These are phyloP conservation scores for Phytophthora quininea DNA, from an alignment of 352 stramenopile genomes.

Conservation along the genomic window DNA sequence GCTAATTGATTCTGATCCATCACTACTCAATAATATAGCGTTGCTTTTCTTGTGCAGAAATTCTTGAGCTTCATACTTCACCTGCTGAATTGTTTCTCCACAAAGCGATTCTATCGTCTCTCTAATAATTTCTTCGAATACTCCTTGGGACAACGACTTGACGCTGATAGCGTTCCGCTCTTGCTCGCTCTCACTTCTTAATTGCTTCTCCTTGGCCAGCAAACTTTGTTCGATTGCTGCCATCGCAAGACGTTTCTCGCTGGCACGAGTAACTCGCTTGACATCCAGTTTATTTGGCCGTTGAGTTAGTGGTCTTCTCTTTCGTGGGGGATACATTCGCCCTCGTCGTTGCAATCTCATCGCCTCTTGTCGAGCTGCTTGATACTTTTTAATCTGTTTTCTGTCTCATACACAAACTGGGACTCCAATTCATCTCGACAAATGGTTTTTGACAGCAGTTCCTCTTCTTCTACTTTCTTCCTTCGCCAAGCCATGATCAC, in stretches of 20 bases:
- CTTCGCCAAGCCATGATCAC: slow-evolving; percentile 42
- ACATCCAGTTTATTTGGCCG: slow-evolving; percentile 47
- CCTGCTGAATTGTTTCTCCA: slow-evolving; percentile 24
- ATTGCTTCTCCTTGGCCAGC: slow-evolving; percentile 31
- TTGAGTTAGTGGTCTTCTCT: slow-evolving; percentile 23
- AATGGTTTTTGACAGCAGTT: slow-evolving; percentile 24
- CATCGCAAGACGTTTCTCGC: slow-evolving; percentile 76
- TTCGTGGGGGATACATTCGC: slow-evolving; percentile 41
- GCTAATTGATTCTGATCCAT: not conserved
- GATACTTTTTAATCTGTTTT: slow-evolving; percentile 25
- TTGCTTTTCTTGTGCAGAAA: slow-evolving; percentile 19
- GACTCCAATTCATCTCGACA: slow-evolving; percentile 49
- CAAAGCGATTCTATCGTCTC: slow-evolving; percentile 35
- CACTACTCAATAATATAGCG: slow-evolving; percentile 14
- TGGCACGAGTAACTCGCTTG: slow-evolving; percentile 52
- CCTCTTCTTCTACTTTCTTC: slow-evolving; percentile 52
- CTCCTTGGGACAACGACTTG: slow-evolving; percentile 19
- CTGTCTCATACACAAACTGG: slow-evolving; percentile 61
- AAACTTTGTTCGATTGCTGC: slow-evolving; percentile 52
- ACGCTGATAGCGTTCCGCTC: slow-evolving; percentile 42
- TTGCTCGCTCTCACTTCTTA: slow-evolving; percentile 27
- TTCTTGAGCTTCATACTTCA: slow-evolving; percentile 23
- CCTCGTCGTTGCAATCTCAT: slow-evolving; percentile 35
- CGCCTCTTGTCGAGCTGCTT: slow-evolving; percentile 41
- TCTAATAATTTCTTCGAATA: slow-evolving; percentile 33